Conservation (phyloP, 768 basidiomycete genomes). For the Candolleomyces efflorescens region DNA sequence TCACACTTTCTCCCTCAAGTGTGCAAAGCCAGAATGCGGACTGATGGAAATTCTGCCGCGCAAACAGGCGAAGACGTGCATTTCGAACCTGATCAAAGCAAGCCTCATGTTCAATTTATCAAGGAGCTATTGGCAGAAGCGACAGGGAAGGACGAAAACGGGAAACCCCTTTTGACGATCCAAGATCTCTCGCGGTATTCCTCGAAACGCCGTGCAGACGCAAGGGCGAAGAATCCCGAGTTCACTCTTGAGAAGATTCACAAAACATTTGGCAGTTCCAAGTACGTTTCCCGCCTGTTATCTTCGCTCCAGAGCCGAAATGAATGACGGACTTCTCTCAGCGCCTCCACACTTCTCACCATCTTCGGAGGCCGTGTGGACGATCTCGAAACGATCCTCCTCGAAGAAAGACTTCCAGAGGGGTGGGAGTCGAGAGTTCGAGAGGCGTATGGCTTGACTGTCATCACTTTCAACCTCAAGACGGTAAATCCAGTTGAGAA, state of each 20-base stretch:
- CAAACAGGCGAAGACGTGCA: constrained; percentile 49
- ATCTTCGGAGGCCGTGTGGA: constrained; percentile 49
- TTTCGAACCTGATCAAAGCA: constrained; percentile 45
- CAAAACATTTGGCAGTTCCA: constrained; percentile 60
- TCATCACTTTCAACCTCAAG: constrained; percentile 44
- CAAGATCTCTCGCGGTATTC: constrained; percentile 56
- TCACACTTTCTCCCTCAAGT: constrained; percentile 13
- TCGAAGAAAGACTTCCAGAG: constrained; percentile 60
- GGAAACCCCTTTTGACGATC: constrained; percentile 44
- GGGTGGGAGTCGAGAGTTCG: constrained; percentile 59
- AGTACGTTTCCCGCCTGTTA: constrained; percentile 39
- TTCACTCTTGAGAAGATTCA: constrained; percentile 50
- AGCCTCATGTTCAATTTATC: constrained; percentile 45
- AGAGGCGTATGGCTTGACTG: constrained; percentile 48
- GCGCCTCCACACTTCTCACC: constrained; percentile 54
- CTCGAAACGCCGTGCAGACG: constrained; percentile 58
- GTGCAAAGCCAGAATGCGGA: background rate
- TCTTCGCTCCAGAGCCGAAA: background rate
- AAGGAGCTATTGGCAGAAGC: constrained; percentile 54
- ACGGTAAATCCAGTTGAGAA: constrained; percentile 32
- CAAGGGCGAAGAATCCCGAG: constrained; percentile 47
- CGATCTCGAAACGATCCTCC: constrained; percentile 45
- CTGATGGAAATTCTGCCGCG: background rate
- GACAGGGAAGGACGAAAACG: constrained; percentile 51
- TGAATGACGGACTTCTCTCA: constrained; percentile 18